Conservation (phyloP, 78 protist species). For the Dictyostelium firmibasis region DNA sequence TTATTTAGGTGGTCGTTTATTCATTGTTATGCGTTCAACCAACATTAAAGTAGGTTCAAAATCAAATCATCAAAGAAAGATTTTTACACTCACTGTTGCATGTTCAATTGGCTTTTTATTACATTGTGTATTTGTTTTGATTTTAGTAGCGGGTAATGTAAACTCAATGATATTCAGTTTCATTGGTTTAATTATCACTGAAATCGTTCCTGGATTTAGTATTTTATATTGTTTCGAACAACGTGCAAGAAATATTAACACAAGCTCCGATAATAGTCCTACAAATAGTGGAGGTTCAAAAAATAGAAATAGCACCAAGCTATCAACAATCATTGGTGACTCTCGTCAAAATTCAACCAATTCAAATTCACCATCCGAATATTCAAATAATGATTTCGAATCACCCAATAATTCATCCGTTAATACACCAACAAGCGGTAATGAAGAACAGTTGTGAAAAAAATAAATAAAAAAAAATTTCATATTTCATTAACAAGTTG, state of each 20-base stretch:
- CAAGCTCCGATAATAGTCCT: neutral
- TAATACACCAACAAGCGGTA: neutral
- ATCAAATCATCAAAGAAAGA: neutral
- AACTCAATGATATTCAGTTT: neutral
- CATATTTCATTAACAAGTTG: no score
- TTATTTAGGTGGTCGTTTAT: neutral
- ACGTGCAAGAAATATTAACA: neutral
- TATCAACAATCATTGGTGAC: neutral
- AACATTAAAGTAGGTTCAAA: neutral
- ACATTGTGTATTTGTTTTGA: slow-evolving; percentile 4
- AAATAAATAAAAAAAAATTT: no score
- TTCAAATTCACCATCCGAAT: neutral
- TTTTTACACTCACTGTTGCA: neutral
- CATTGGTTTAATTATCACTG: slow-evolving; percentile 17
- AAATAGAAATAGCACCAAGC: no score
- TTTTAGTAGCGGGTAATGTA: neutral
- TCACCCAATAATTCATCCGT: neutral
- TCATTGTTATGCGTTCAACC: neutral
- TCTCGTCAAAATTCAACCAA: neutral
- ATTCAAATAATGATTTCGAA: neutral
- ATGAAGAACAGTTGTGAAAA: no score
- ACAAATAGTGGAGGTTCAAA: neutral
- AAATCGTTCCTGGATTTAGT: neutral
- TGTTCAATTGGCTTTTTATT: slow-evolving; percentile 2
- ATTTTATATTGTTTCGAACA: neutral